Conservation (phyloP, 2,329 filamentous ascomycete species). For the Diaporthe citriasiana region DNA sequence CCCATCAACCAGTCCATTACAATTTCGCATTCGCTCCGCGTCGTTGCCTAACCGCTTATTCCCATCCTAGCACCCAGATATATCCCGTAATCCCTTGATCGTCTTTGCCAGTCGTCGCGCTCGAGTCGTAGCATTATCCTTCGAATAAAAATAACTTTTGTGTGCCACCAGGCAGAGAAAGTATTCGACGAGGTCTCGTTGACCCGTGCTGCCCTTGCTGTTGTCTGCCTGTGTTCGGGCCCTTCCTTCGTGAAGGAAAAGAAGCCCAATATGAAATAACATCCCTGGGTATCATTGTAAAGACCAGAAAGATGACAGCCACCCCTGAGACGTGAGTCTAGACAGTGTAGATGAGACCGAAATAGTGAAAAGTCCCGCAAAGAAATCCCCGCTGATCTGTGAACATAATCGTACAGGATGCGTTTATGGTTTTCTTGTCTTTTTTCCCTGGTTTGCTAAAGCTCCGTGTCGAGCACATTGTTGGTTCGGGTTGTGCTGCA, state of each 20-base stretch:
- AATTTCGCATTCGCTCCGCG: slow-evolving; percentile 14
- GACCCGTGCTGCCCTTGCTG: slow-evolving; percentile 6
- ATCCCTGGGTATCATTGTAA: slow-evolving; percentile 44
- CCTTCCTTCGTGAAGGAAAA: neutral
- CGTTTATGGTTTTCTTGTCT: slow-evolving; percentile 27
- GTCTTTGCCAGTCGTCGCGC: slow-evolving; percentile 20
- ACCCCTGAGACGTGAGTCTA: slow-evolving; percentile 40
- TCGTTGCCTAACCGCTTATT: slow-evolving; percentile 1
- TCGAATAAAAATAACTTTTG: slow-evolving; percentile 15
- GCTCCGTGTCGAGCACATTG: neutral
- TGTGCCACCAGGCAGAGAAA: slow-evolving; percentile 26
- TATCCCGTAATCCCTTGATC: slow-evolving; percentile 21
- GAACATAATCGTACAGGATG: slow-evolving; percentile 41
- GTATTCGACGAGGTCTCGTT: slow-evolving; percentile 9
- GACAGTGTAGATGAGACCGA: slow-evolving; percentile 39
- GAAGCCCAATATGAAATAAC: slow-evolving; percentile 28
- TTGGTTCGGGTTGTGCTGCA: slow-evolving; percentile 8
- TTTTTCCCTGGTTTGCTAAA: neutral
- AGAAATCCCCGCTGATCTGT: slow-evolving; percentile 36
- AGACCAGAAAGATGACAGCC: slow-evolving; percentile 42
- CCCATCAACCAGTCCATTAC: slow-evolving; percentile 38
- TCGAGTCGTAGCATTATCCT: slow-evolving; percentile 12
- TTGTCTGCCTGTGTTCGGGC: slow-evolving; percentile 16
- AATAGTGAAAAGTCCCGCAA: slow-evolving; percentile 34
- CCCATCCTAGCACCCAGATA: neutral